A percentile compares a stretch with the other conserved stretches of the same genome.
Conservation (phyloP, 2,329 filamentous ascomycete species). For the Fusarium sp. region DNA sequence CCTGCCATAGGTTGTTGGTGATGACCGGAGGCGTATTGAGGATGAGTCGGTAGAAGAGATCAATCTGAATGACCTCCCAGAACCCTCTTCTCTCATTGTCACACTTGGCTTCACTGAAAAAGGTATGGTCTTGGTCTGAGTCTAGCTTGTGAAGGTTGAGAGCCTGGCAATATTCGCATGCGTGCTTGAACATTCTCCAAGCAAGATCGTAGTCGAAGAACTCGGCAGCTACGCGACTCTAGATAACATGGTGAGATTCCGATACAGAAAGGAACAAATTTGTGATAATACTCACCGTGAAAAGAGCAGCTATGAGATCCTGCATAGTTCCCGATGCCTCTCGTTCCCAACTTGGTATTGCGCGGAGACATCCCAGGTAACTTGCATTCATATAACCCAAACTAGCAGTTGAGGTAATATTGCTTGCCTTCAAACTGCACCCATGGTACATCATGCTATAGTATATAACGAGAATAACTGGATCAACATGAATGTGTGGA, state of each 20-base stretch:
- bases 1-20: constrained; percentile 49
- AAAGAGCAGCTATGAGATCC: constrained; percentile 50
- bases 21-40: constrained; percentile 50
- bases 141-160: constrained; percentile 52
- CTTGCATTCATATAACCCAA: constrained; percentile 44
- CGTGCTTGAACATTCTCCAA: constrained; percentile 50
- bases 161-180: constrained; percentile 50
- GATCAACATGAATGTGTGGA: constrained; percentile 50
- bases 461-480: constrained; percentile 50
- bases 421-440: constrained; percentile 42
- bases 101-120: constrained; percentile 25
- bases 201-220: constrained; percentile 52
- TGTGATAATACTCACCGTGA: constrained; percentile 36
- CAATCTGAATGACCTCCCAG: constrained; percentile 53
- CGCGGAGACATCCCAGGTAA: constrained; percentile 50
- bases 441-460: constrained; percentile 51
- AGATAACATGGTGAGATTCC: background rate
- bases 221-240: constrained; percentile 50
- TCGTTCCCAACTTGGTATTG: constrained; percentile 49
- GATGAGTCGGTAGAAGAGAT: constrained; percentile 51
- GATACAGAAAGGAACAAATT: accelerated
- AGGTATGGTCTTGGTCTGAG: constrained; percentile 36
- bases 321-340: constrained; percentile 51
- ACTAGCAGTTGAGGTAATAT: constrained; percentile 22
- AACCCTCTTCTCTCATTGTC: constrained; percentile 49